phyloP scores from a whole-genome alignment of 2,329 filamentous ascomycete genomes.

The Aspergillus sp. region DNA sequence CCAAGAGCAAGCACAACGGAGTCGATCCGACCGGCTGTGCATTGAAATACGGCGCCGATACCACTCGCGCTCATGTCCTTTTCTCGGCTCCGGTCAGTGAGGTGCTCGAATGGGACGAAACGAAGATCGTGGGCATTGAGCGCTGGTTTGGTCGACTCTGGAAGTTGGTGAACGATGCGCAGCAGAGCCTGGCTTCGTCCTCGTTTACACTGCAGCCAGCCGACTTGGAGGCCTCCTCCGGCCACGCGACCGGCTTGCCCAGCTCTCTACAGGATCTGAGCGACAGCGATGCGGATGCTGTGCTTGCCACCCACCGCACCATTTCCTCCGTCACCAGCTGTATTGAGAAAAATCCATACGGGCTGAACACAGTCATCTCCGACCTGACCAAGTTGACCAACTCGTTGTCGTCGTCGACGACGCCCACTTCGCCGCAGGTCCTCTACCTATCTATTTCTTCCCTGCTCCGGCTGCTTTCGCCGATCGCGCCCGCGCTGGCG shows the following conservation, averaged over 20 bases:
- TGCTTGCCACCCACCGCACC: slow-evolving; percentile 67
- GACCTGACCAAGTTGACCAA: slow-evolving; percentile 83
- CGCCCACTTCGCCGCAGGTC: slow-evolving; percentile 41
- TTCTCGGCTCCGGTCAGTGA: slow-evolving; percentile 85
- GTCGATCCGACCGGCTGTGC: slow-evolving; percentile 78
- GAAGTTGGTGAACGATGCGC: slow-evolving; percentile 54
- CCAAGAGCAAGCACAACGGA: slow-evolving; percentile 90
- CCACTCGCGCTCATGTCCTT: slow-evolving; percentile 80
- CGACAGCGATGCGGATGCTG: slow-evolving; percentile 50
- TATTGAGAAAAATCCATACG: slow-evolving; percentile 69
- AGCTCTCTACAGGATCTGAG: slow-evolving; percentile 33
- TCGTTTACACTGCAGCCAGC: slow-evolving; percentile 26
- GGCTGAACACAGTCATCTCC: slow-evolving; percentile 80
- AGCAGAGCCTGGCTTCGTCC: slow-evolving; percentile 25
- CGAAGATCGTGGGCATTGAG: slow-evolving; percentile 77
- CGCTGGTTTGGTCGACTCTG: slow-evolving; percentile 74
- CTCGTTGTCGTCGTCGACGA: slow-evolving; percentile 52
- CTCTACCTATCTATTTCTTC: slow-evolving; percentile 52
- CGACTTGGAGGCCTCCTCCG: slow-evolving; percentile 20
- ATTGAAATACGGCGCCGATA: slow-evolving; percentile 74
- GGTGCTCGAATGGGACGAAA: slow-evolving; percentile 83
- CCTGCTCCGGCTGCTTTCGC: slow-evolving; percentile 72
- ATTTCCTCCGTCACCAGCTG: slow-evolving; percentile 68
- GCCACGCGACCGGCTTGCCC: slow-evolving; percentile 30
- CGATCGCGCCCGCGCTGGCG: slow-evolving; percentile 75